A percentile compares a stretch with the other conserved stretches of the same genome.
These are phyloP conservation scores for Paragyromitra xinjiangensis DNA, from an alignment of 495 filamentous ascomycete genomes.

Conservation along the genomic window DNA sequence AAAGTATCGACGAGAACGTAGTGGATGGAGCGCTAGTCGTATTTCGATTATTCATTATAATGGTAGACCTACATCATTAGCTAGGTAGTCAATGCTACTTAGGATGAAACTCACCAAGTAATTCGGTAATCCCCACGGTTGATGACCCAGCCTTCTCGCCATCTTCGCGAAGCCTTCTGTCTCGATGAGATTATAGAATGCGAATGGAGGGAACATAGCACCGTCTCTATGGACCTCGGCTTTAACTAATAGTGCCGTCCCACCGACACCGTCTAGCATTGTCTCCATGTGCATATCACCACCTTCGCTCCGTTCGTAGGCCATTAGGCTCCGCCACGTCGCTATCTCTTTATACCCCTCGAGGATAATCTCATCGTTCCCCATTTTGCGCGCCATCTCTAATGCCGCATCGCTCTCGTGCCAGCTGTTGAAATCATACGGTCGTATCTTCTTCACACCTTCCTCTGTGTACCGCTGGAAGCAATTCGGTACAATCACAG, in stretches of 20 bases:
- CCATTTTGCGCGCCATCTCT: slow-evolving; percentile 79
- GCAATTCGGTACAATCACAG: slow-evolving; percentile 93
- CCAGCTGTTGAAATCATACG: slow-evolving; percentile 98
- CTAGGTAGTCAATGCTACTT: neutral
- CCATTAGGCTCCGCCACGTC: slow-evolving; percentile 91
- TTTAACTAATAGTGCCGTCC: slow-evolving; percentile 92
- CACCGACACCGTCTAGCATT: slow-evolving; percentile 88
- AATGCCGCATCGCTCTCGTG: slow-evolving; percentile 81
- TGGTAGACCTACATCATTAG: slow-evolving; percentile 55
- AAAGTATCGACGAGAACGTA: slow-evolving; percentile 19
- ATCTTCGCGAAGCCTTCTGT: slow-evolving; percentile 99
- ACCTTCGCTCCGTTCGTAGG: slow-evolving; percentile 72
- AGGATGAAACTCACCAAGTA: slow-evolving; percentile 76
- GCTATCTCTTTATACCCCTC: slow-evolving; percentile 93
- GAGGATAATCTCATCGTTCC: slow-evolving; percentile 84
- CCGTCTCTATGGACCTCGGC: slow-evolving; percentile 97
- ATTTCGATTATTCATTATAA: slow-evolving; percentile 56
- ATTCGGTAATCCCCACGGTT: slow-evolving; percentile 85
- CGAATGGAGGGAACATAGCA: slow-evolving; percentile 96
- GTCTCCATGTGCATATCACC: slow-evolving; percentile 71
- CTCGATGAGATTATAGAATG: slow-evolving; percentile 96
- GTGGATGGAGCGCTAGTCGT: neutral
- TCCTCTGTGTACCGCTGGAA: slow-evolving; percentile 85
- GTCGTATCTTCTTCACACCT: slow-evolving; percentile 73
- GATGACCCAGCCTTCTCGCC: slow-evolving; percentile 86